These are phyloP conservation scores for Carex myosuroides DNA, from an alignment of 176 grass and related monocot genomes.

Conservation along the genomic window DNA sequence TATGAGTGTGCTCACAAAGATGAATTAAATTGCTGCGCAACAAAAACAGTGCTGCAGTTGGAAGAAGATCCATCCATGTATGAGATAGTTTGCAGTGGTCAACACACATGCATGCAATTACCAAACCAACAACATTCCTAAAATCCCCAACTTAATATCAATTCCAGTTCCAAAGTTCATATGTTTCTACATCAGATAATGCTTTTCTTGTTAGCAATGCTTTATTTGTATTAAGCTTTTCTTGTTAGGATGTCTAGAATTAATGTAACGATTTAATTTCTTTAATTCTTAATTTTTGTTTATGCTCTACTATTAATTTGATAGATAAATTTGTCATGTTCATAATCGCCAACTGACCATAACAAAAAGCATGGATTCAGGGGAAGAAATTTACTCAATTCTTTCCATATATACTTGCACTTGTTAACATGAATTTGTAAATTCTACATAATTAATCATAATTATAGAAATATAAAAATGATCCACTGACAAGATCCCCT, in stretches of 20 bases:
- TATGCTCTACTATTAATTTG: not conserved
- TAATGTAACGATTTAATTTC: not conserved
- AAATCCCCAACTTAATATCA: not conserved
- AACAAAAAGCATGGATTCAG: not conserved
- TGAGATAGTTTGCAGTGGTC: not conserved
- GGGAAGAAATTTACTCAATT: not conserved
- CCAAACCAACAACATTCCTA: not conserved
- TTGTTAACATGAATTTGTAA: not conserved
- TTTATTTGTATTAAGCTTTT: not conserved
- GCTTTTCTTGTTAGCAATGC: not conserved
- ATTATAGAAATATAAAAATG: no score
- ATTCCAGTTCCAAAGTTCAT: not conserved
- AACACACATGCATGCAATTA: constrained; percentile 17
- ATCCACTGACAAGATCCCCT: no score
- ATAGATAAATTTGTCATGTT: not conserved
- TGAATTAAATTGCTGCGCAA: constrained; percentile 9
- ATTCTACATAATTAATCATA: no score
- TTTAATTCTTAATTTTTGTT: not conserved
- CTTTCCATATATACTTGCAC: not conserved
- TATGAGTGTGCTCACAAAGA: constrained; percentile 21
- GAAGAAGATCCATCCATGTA: not conserved
- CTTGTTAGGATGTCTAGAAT: not conserved
- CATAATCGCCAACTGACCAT: not conserved
- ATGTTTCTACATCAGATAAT: not conserved
- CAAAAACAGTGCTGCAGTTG: constrained; percentile 18